Evolutionary conservation across 164 flowering plant species (phyloP).

Genomic region (Stephania japonica): DNA sequence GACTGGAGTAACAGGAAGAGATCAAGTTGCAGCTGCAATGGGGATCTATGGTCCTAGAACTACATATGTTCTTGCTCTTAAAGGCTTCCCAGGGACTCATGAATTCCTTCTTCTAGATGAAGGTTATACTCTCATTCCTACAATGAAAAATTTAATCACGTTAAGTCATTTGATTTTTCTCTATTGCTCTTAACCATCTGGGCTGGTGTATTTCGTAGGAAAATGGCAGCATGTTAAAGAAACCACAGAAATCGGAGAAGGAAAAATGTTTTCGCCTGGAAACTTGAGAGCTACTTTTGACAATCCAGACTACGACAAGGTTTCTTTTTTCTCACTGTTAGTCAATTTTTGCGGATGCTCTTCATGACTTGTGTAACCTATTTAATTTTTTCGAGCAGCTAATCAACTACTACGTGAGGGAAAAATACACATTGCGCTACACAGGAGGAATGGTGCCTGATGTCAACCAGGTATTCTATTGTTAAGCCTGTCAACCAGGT

Average conservation of each 20-base stretch:
- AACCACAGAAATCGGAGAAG: slow-evolving; percentile 84
- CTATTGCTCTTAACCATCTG: background rate
- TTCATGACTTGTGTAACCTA: background rate
- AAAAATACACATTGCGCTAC: slow-evolving; percentile 96
- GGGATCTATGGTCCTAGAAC: slow-evolving; percentile 95
- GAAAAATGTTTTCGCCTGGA: slow-evolving; percentile 95
- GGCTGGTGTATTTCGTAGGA: slow-evolving; percentile 36
- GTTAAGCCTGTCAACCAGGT: slow-evolving; percentile 55
- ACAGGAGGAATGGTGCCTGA: slow-evolving; percentile 99
- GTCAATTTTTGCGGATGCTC: background rate
- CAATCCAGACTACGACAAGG: slow-evolving; percentile 82
- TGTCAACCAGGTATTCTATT: slow-evolving; percentile 71
- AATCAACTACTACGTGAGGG: slow-evolving; percentile 73
- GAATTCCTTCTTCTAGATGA: slow-evolving; percentile 96
- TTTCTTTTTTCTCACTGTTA: slow-evolving; percentile 14
- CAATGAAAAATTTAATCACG: background rate
- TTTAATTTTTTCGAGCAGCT: slow-evolving; percentile 36
- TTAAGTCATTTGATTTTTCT: background rate
- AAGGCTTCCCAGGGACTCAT: slow-evolving; percentile 88
- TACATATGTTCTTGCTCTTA: slow-evolving; percentile 84
- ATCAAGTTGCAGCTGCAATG: slow-evolving; percentile 98
- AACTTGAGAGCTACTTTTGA: slow-evolving; percentile 94
- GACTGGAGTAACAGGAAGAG: slow-evolving; percentile 78
- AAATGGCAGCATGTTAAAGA: slow-evolving; percentile 98
- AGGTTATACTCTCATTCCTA: slow-evolving; percentile 34